Evolutionary conservation across 2,329 filamentous ascomycete species (phyloP).

Genomic region (Chaetomiaceae sp.): DNA sequence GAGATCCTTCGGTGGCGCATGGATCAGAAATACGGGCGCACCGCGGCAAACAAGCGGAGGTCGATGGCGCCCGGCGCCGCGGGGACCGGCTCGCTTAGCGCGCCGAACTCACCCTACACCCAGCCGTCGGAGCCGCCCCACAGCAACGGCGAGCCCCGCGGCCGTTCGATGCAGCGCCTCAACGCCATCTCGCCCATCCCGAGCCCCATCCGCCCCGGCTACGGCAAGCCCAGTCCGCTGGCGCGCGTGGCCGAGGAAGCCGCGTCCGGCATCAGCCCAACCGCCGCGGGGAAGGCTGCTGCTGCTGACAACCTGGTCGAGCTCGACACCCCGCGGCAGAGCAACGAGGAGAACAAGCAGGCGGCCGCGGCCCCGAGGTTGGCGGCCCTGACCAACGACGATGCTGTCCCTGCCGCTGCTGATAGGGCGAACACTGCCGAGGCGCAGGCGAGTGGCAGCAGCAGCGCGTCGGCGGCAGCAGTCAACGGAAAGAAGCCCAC

Average conservation of each 20-base stretch:
- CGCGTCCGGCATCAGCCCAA: slow-evolving; percentile 22
- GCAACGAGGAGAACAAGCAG: slow-evolving; percentile 35
- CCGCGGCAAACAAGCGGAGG: slow-evolving; percentile 47
- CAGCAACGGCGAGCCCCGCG: slow-evolving; percentile 55
- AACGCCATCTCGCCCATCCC: slow-evolving; percentile 56
- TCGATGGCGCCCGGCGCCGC: slow-evolving; percentile 47
- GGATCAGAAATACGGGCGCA: slow-evolving; percentile 88
- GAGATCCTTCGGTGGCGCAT: slow-evolving; percentile 92
- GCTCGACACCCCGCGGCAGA: slow-evolving; percentile 47
- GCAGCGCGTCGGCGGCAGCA: slow-evolving; percentile 11
- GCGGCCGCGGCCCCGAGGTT: slow-evolving; percentile 25
- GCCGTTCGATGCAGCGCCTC: slow-evolving; percentile 65
- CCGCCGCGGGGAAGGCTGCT: slow-evolving; percentile 38
- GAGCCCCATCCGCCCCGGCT: slow-evolving; percentile 60
- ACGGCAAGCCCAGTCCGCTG: slow-evolving; percentile 63
- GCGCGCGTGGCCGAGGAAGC: slow-evolving; percentile 69
- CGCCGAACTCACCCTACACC: slow-evolving; percentile 55
- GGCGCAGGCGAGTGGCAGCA: slow-evolving; percentile 27
- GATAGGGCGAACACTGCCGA: slow-evolving; percentile 30
- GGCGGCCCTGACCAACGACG: slow-evolving; percentile 30
- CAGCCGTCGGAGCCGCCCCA: slow-evolving; percentile 58
- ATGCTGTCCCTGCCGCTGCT: slow-evolving; percentile 12
- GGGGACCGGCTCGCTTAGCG: slow-evolving; percentile 28
- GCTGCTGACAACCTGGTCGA: slow-evolving; percentile 48
- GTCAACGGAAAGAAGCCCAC: slow-evolving; percentile 37